Percentiles rank a stretch among this genome's conserved stretches.
These are phyloP conservation scores for Solanum arcanum DNA, from an alignment of 257 asterid species.

Conservation along the genomic window DNA sequence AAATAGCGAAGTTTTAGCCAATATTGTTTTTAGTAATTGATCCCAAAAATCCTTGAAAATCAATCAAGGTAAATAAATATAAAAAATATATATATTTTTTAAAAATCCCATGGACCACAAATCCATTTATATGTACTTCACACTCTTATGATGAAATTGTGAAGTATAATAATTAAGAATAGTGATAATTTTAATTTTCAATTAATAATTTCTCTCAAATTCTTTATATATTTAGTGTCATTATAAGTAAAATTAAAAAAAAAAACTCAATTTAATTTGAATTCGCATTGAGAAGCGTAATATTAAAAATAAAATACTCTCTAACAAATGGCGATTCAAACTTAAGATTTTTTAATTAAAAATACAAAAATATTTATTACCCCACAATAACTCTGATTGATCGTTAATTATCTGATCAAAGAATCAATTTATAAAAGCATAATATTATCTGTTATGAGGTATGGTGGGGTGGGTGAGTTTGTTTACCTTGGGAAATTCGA, in stretches of 20 bases:
- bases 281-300: rapidly evolving
- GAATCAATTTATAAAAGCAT: background rate
- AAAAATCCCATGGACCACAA: background rate
- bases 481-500: background rate
- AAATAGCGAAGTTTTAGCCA: background rate
- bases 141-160: background rate
- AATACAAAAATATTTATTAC: rapidly evolving
- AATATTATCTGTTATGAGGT: background rate
- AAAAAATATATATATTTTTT: no score
- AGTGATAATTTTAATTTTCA: no score
- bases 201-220: no score
- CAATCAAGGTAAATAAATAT: no score
- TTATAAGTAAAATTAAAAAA: no score
- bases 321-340: rapidly evolving
- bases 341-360: no score
- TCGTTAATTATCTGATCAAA: background rate
- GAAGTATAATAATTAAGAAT: background rate
- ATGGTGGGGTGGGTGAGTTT: background rate
- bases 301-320: no score
- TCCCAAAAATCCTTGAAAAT: background rate
- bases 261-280: no score
- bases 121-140: background rate
- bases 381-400: rapidly evolving
- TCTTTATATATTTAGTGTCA: background rate
- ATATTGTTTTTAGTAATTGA: background rate